phyloP scores from a whole-genome alignment of 768 basidiomycete species.

The Mycena venus region DNA sequence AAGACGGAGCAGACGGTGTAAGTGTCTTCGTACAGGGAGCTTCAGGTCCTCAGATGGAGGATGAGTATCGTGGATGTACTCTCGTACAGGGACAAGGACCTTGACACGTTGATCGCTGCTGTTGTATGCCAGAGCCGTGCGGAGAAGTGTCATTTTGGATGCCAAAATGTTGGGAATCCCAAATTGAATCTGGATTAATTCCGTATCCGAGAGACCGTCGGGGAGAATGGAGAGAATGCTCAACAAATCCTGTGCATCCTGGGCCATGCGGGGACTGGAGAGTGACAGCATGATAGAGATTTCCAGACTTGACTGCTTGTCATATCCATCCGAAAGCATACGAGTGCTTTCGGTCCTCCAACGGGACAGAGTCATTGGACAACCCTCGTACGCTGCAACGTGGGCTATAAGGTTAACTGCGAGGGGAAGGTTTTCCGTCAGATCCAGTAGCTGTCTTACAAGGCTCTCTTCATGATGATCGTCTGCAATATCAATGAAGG shows the following conservation, averaged over 20 bases:
- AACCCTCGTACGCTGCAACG: conserved; percentile 8
- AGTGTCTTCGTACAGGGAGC: background rate
- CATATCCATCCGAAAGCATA: conserved; percentile 6
- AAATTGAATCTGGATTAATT: background rate
- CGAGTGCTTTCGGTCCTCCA: conserved; percentile 8
- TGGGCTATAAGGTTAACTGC: conserved; percentile 15
- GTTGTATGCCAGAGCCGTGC: conserved; percentile 11
- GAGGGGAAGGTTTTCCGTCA: conserved; percentile 12
- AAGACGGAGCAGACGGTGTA: no score
- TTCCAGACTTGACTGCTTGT: conserved; percentile 7
- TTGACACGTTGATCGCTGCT: background rate
- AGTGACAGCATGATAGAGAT: conserved; percentile 18
- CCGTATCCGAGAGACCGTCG: conserved; percentile 15
- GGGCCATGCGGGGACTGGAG: conserved; percentile 1
- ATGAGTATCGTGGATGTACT: background rate
- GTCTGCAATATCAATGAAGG: conserved; percentile 23
- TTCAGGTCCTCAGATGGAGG: background rate
- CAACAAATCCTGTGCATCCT: background rate
- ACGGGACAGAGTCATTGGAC: background rate
- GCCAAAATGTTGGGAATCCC: background rate
- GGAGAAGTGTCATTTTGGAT: conserved; percentile 1
- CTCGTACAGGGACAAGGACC: conserved; percentile 12
- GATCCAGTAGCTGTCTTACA: background rate
- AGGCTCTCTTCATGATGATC: background rate
- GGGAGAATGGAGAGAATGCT: conserved; percentile 16